Evolutionary conservation across 495 filamentous ascomycete genomes (phyloP).

Genomic region (Staphylotrichum tortipilum): DNA sequence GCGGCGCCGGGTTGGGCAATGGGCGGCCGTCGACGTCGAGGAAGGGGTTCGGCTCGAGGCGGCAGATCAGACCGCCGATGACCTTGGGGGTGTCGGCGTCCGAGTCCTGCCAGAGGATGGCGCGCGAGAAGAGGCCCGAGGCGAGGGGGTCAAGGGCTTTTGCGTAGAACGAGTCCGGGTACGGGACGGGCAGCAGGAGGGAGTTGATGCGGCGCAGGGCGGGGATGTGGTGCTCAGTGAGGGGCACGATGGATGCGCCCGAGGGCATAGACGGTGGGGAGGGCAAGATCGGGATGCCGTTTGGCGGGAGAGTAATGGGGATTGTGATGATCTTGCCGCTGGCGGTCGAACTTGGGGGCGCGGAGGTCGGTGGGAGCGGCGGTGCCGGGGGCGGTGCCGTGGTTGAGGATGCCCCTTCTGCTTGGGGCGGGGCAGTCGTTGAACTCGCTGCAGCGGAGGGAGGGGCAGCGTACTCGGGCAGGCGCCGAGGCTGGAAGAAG

Average conservation of each 20-base stretch:
- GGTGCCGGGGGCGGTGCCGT: slow-evolving; percentile 14
- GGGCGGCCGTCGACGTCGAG: slow-evolving; percentile 12
- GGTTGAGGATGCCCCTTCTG: slow-evolving; percentile 2
- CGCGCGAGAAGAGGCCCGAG: slow-evolving; percentile 63
- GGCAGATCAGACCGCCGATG: slow-evolving; percentile 77
- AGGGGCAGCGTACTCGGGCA: slow-evolving; percentile 18
- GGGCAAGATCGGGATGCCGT: slow-evolving; percentile 26
- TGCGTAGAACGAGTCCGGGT: slow-evolving; percentile 79
- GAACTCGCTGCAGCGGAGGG: too few species aligned
- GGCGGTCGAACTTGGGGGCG: slow-evolving; percentile 16
- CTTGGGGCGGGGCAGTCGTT: slow-evolving; percentile 11
- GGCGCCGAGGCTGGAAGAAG: slow-evolving; percentile 31
- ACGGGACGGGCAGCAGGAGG: slow-evolving; percentile 77
- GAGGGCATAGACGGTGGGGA: slow-evolving; percentile 30
- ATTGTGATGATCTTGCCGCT: slow-evolving; percentile 4
- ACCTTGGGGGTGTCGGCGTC: slow-evolving; percentile 45
- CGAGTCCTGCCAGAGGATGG: slow-evolving; percentile 50
- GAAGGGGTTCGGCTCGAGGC: slow-evolving; percentile 49
- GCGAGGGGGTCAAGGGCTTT: slow-evolving; percentile 60
- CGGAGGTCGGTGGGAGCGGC: slow-evolving; percentile 11
- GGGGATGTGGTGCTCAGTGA: slow-evolving; percentile 55
- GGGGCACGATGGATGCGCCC: slow-evolving; percentile 49
- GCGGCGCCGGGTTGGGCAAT: background rate
- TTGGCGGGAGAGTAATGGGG: slow-evolving; percentile 22
- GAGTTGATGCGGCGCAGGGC: slow-evolving; percentile 73